Base-by-base conservation (phyloP, 2,329 filamentous ascomycete species). In the Tolypocladium inflatum region DNA sequence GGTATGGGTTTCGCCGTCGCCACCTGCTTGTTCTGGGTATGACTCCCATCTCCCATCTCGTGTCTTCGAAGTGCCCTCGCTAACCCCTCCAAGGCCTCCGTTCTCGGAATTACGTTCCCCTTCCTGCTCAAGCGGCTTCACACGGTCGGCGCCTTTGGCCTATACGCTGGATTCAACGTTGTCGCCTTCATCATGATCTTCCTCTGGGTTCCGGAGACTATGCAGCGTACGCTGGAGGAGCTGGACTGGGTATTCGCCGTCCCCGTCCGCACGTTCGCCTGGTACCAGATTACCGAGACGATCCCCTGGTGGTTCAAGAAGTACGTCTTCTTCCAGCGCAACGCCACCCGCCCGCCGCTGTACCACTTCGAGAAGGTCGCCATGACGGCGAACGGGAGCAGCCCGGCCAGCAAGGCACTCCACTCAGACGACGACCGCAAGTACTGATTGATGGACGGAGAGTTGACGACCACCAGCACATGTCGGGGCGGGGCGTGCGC, bases 1-100 rank as follows among this genome's bases (percentile, higher is more conserved):
- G 84, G 84, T 41, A 87, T 87, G 84, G 77, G 76, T 0, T 85
- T 80, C 71, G 82, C 82, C 6, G 83, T 86, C 1, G 81, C 83
- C 2, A 85, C 82, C 1, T 83, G 80, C 64, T 76, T 81, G 61
- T 81, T 80, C 71, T 82, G 79, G 72, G 63, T 64, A 60, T 54
- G 62, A 53, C 2, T 37, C 15, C 26, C 15, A 33, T 26, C 13
- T 37, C 41, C n/a, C n/a, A 7, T 19, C 15, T 9, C 45, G 15
- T 39, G 19, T 33, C 21, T 55, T 4, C 15, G 10, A 3, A 26
- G 26, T 21, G 33, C 26, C 8, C 17, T 48, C 11, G 54, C 51
- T 57, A n/a, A 57, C 39, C 5, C 2, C 17, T 8, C n/a, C 15
- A 35, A 64, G 63, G 79, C 74, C 9, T 71, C 75, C 7, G 71